Evolutionary conservation across 345 rosid species (phyloP).

Genomic region (Brassica nigra): DNA sequence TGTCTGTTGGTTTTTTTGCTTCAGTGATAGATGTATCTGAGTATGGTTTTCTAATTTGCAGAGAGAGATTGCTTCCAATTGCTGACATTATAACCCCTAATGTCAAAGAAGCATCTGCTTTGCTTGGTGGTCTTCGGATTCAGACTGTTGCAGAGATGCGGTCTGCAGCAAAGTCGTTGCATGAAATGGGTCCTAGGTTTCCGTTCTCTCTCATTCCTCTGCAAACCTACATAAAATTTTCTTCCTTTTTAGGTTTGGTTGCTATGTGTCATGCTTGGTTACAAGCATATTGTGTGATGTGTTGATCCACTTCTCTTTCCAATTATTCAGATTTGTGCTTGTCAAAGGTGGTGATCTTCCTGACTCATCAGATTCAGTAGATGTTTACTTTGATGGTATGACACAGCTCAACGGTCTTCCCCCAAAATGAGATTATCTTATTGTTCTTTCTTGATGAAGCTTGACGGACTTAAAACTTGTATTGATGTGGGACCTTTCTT

Average conservation of each 20-base stretch:
- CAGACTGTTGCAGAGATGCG: constrained; percentile 74
- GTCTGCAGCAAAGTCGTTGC: constrained; percentile 69
- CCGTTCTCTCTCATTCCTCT: constrained; percentile 16
- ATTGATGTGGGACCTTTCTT: constrained; percentile 10
- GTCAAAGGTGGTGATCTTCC: constrained; percentile 98
- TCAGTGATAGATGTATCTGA: background rate
- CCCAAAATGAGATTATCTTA: background rate
- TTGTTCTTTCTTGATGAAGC: background rate
- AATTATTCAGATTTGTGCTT: constrained; percentile 67
- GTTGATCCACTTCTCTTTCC: constrained; percentile 7
- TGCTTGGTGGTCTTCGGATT: constrained; percentile 65
- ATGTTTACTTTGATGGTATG: constrained; percentile 79
- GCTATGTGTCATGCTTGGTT: background rate
- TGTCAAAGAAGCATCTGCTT: constrained; percentile 85
- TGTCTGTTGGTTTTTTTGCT: too few relatives aligned
- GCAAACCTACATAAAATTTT: too few relatives aligned
- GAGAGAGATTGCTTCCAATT: constrained; percentile 80
- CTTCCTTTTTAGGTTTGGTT: background rate
- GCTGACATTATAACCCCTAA: constrained; percentile 92
- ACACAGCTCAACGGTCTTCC: background rate
- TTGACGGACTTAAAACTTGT: background rate
- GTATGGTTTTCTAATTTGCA: constrained; percentile 42
- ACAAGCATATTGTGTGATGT: background rate
- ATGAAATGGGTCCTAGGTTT: constrained; percentile 84
- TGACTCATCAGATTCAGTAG: constrained; percentile 79